Evolutionary conservation across 257 asterid species (phyloP).

Genomic region (Solanum acaule): DNA sequence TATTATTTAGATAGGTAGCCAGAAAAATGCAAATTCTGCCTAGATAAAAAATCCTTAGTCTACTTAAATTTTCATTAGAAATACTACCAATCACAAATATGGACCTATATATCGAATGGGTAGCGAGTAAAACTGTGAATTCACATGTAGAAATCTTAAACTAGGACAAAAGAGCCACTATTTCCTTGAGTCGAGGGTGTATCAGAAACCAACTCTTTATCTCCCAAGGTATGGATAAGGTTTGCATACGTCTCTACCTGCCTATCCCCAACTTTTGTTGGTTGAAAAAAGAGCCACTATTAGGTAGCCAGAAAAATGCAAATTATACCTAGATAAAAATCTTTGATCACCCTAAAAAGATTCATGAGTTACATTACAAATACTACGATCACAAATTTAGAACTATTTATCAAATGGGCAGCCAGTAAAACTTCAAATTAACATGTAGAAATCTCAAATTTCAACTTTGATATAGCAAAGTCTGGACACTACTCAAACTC

Average conservation of each 20-base stretch:
- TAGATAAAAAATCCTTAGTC: not conserved
- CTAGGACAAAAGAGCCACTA: not conserved
- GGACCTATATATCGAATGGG: not conserved
- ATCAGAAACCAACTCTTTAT: too few relatives aligned
- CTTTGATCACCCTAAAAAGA: not conserved
- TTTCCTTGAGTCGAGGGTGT: too few relatives aligned
- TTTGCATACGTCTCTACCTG: too few relatives aligned
- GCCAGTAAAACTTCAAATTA: not conserved
- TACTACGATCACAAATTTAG: not conserved
- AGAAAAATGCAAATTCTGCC: not conserved
- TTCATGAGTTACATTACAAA: not conserved
- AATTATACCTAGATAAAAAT: not conserved
- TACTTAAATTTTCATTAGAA: not conserved
- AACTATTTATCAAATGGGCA: not conserved
- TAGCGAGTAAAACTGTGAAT: not conserved
- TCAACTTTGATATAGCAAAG: too few relatives aligned
- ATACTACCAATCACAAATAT: not conserved
- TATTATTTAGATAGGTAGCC: not conserved
- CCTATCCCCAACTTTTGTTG: too few relatives aligned
- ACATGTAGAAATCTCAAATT: too few relatives aligned
- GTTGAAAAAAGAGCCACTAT: too few relatives aligned
- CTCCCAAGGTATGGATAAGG: too few relatives aligned
- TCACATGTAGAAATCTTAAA: not conserved
- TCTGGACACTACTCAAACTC: too few relatives aligned
- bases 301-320: not conserved